These are phyloP conservation scores for Sclerotinia subarctica DNA, from an alignment of 2,329 filamentous ascomycete genomes.

Conservation along the genomic window DNA sequence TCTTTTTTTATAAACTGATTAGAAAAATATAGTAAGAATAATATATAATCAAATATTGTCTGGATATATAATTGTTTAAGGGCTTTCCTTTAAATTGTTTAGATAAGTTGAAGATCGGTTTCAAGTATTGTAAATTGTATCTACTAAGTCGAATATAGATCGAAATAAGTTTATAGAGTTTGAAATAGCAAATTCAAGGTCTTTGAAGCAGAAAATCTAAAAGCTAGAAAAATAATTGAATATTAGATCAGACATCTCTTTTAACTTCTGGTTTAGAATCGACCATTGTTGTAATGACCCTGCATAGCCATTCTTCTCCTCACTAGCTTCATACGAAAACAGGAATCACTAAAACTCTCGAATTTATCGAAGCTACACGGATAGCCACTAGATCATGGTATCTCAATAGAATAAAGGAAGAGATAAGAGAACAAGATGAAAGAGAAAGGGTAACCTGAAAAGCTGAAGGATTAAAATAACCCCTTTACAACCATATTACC, in stretches of 20 bases:
- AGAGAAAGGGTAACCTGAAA: too few species aligned
- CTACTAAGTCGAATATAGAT: background rate
- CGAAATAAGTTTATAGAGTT: background rate
- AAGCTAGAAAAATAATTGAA: background rate
- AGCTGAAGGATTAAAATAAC: too few species aligned
- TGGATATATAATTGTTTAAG: background rate
- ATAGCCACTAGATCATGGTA: too few species aligned
- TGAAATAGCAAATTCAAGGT: background rate
- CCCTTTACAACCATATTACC: too few species aligned
- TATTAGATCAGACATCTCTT: background rate
- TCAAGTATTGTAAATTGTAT: background rate
- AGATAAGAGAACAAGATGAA: too few species aligned
- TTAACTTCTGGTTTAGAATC: background rate
- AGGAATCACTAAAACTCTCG: too few species aligned
- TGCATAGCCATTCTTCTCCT: background rate
- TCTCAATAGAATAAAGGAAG: too few species aligned
- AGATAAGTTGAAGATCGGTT: background rate
- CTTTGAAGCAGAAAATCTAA: background rate
- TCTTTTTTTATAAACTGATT: conserved; percentile 7
- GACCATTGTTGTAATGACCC: background rate
- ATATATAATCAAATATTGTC: background rate
- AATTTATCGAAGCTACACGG: too few species aligned
- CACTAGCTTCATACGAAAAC: too few species aligned
- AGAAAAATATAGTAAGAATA: background rate
- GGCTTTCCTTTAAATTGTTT: background rate